Percentiles rank a stretch among this genome's conserved stretches.
phyloP scores from a whole-genome alignment of 805 yeast species.

The Lipomyces starkeyi region DNA sequence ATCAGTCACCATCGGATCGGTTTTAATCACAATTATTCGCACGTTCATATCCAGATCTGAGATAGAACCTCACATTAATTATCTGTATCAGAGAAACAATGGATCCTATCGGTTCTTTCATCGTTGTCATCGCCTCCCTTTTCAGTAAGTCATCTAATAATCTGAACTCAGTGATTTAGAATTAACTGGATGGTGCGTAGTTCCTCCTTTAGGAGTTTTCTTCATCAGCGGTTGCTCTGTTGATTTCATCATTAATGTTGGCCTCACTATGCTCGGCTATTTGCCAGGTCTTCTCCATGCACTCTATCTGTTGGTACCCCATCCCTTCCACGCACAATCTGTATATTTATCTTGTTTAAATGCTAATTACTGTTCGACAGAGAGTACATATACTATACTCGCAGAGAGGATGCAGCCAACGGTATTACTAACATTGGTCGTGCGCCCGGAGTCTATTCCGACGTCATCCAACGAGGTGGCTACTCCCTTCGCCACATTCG shows the following conservation, averaged over 20 bases:
- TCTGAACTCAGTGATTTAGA: not conserved
- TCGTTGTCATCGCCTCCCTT: slow-evolving; percentile 33
- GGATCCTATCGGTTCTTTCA: slow-evolving; percentile 33
- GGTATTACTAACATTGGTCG: slow-evolving; percentile 32
- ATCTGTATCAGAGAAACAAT: not conserved
- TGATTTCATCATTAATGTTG: slow-evolving; percentile 59
- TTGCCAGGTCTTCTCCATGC: slow-evolving; percentile 57
- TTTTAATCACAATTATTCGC: not conserved
- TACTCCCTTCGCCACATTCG: not conserved
- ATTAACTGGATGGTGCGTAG: slow-evolving; percentile 6
- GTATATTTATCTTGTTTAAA: not conserved
- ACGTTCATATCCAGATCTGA: not conserved
- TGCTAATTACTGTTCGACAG: slow-evolving; percentile 11
- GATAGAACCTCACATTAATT: not conserved
- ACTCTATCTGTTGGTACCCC: slow-evolving; percentile 31
- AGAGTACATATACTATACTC: slow-evolving; percentile 34
- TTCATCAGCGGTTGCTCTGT: slow-evolving; percentile 50
- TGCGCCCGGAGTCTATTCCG: slow-evolving; percentile 38
- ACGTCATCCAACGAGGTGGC: slow-evolving; percentile 36
- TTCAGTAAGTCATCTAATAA: slow-evolving; percentile 23
- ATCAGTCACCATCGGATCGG: not conserved
- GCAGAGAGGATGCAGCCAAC: slow-evolving; percentile 34
- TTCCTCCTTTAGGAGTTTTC: slow-evolving; percentile 35
- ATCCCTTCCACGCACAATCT: not conserved
- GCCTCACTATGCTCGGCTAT: slow-evolving; percentile 65